These are phyloP conservation scores for Pseudogymnoascus sp. DNA, from an alignment of 2,329 filamentous ascomycete species.

Conservation along the genomic window DNA sequence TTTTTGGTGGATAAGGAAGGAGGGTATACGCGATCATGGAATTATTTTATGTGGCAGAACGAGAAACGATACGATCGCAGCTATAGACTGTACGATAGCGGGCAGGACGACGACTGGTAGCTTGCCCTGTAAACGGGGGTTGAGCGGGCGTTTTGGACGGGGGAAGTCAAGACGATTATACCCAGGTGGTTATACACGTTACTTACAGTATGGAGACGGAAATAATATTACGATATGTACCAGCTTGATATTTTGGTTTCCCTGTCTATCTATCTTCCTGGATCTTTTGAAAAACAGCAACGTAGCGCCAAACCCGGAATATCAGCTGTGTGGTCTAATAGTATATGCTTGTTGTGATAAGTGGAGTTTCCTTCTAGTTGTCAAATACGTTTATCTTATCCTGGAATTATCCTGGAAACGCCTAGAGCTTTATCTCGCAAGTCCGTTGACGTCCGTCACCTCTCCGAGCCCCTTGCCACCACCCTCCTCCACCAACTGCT, in stretches of 20 bases:
- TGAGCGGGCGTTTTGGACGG: constrained; percentile 1
- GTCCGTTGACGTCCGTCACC: neutral
- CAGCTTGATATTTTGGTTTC: constrained; percentile 2
- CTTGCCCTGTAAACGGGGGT: neutral
- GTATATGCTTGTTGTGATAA: neutral
- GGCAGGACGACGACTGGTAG: neutral
- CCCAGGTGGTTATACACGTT: constrained; percentile 6
- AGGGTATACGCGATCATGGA: neutral
- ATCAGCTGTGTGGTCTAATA: neutral
- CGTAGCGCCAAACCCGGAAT: neutral
- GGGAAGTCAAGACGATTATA: constrained; percentile 7
- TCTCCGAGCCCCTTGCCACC: neutral
- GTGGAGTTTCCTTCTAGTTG: neutral
- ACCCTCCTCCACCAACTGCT: neutral
- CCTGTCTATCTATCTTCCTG: neutral
- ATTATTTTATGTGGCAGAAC: neutral
- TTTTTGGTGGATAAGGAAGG: neutral
- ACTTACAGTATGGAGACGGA: neutral
- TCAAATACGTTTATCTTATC: neutral
- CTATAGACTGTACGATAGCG: constrained; percentile 5
- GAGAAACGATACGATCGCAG: constrained; percentile 5
- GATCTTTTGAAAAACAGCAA: neutral
- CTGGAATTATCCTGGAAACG: constrained; percentile 1
- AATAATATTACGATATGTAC: constrained; percentile 7
- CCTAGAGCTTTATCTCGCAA: neutral